Evolutionary conservation across 192 early-diverging fungal species (phyloP).

Genomic region (Dissophora ornata): DNA sequence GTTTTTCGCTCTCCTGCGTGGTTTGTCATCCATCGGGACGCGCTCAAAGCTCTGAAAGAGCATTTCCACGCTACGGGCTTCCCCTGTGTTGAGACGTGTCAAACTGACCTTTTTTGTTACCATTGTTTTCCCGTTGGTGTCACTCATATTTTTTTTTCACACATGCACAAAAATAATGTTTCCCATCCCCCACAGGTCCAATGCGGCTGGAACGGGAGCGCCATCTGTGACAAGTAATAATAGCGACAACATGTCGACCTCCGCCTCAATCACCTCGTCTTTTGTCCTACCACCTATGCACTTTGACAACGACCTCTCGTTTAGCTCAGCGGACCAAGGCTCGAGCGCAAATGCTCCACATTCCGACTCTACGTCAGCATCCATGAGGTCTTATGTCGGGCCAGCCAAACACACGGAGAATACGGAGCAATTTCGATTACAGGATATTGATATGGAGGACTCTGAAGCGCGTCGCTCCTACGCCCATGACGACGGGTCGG

Average conservation of each 20-base stretch:
- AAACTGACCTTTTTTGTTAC: slow-evolving; percentile 25
- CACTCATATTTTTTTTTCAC: slow-evolving; percentile 4
- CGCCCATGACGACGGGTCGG: not conserved
- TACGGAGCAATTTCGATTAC: slow-evolving; percentile 8
- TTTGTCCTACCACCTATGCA: slow-evolving; percentile 34
- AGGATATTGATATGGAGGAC: slow-evolving; percentile 33
- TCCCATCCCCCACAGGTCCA: slow-evolving; percentile 16
- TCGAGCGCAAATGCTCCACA: not conserved
- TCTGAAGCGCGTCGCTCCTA: slow-evolving; percentile 15
- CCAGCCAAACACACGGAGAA: slow-evolving; percentile 3
- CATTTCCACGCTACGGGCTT: slow-evolving; percentile 16
- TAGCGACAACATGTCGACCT: slow-evolving; percentile 2
- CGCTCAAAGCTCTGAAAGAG: not conserved
- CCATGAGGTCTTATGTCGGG: slow-evolving; percentile 6
- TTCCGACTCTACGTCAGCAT: slow-evolving; percentile 6
- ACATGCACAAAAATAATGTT: slow-evolving; percentile 5
- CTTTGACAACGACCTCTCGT: not conserved
- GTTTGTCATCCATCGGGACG: slow-evolving; percentile 8
- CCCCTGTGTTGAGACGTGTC: slow-evolving; percentile 21
- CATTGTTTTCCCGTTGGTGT: slow-evolving; percentile 30
- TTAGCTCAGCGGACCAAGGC: not conserved
- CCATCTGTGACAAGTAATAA: slow-evolving; percentile 11
- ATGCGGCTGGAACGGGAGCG: slow-evolving; percentile 7
- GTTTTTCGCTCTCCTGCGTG: slow-evolving; percentile 1
- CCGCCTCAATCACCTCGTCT: slow-evolving; percentile 10